Conservation (phyloP, 2,329 filamentous ascomycete species). For the Cladosporium sphaerospermum region DNA sequence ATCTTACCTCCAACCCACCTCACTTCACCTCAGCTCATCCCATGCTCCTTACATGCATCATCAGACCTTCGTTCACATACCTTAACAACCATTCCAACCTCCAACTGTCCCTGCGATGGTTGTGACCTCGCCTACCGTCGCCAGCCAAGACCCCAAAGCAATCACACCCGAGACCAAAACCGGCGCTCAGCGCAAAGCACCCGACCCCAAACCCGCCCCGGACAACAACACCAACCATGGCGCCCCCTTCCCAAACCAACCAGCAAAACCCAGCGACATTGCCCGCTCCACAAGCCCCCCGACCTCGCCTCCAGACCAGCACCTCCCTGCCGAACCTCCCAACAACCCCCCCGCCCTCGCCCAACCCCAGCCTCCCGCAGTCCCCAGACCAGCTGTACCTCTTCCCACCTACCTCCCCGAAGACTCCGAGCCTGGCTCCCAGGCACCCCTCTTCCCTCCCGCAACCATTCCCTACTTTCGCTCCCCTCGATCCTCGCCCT, state of each 20-base stretch:
- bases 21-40: too few species aligned
- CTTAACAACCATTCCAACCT: too few species aligned
- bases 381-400: neutral
- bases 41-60: too few species aligned
- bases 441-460: neutral
- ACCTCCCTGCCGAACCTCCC: neutral
- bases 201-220: neutral
- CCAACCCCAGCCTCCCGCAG: neutral
- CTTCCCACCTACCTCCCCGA: neutral
- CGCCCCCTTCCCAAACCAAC: neutral
- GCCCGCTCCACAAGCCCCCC: neutral
- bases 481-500: neutral
- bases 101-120: neutral
- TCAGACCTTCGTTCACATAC: too few species aligned
- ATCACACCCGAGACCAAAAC: slow-evolving; percentile 4
- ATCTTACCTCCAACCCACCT: too few species aligned
- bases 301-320: neutral
- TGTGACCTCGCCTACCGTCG: slow-evolving; percentile 3
- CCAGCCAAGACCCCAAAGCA: neutral
- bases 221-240: neutral
- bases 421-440: neutral
- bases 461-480: slow-evolving; percentile 4
- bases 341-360: neutral
- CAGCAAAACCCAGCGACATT: neutral
- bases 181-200: neutral